Percentiles rank a stretch among this genome's conserved stretches.
phyloP scores from a whole-genome alignment of 1,139 yeast genomes.

The Debaryomycetaceae sp. region DNA sequence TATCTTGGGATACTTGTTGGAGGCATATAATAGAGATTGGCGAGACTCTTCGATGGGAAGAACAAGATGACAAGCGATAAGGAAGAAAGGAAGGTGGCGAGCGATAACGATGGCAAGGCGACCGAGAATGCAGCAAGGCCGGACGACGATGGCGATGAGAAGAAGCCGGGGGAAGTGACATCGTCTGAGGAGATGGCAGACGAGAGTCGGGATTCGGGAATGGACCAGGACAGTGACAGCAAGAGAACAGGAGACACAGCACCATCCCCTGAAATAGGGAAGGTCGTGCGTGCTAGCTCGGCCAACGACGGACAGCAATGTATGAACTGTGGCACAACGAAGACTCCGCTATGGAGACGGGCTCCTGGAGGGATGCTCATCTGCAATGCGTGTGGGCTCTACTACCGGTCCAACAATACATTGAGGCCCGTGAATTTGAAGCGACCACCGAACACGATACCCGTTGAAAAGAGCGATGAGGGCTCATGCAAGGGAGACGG shows the following conservation, averaged over 20 bases:
- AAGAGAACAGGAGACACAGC: not conserved
- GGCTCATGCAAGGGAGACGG: slow-evolving; percentile 86
- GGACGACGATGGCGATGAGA: not conserved
- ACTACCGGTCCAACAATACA: slow-evolving; percentile 50
- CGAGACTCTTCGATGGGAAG: not conserved
- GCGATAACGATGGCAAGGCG: not conserved
- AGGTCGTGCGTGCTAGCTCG: not conserved
- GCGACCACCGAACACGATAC: slow-evolving; percentile 59
- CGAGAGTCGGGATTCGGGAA: not conserved
- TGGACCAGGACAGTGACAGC: not conserved
- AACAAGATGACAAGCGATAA: not conserved
- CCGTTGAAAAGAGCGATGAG: slow-evolving; percentile 31
- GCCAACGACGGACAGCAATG: slow-evolving; percentile 45
- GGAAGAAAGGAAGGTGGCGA: not conserved
- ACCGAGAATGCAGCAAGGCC: not conserved
- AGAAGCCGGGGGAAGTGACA: not conserved
- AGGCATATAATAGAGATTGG: not conserved
- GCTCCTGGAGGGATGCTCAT: slow-evolving; percentile 64
- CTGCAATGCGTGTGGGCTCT: slow-evolving; percentile 72
- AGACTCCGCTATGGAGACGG: slow-evolving; percentile 68
- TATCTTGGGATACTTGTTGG: no score
- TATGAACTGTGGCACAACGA: slow-evolving; percentile 64
- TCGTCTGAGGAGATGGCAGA: not conserved
- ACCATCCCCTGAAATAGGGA: not conserved
- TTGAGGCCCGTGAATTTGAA: slow-evolving; percentile 61